These are phyloP conservation scores for Phtheirospermum japonicum DNA, from an alignment of 257 asterid species.

Conservation along the genomic window DNA sequence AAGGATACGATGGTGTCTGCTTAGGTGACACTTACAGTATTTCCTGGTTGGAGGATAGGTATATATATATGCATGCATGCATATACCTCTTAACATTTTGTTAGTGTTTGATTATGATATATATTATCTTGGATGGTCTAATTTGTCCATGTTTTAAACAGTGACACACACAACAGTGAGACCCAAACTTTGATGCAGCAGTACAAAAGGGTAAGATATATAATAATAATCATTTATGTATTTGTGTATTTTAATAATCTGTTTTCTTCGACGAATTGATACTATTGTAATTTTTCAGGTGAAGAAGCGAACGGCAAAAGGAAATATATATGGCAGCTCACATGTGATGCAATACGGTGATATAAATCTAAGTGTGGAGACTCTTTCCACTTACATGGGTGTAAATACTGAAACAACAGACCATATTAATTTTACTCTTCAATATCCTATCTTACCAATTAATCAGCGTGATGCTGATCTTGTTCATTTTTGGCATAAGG, in stretches of 20 bases:
- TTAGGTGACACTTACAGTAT: slow-evolving; percentile 90
- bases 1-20: no score
- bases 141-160: no score
- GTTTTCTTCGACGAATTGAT: no score
- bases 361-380: slow-evolving; percentile 49
- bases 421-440: slow-evolving; percentile 62
- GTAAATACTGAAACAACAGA: slow-evolving; percentile 88
- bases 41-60: slow-evolving; percentile 99
- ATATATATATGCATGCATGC: no score
- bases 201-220: slow-evolving; percentile 72
- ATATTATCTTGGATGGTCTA: no score
- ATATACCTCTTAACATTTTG: no score
- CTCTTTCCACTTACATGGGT: slow-evolving; percentile 70
- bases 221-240: no score
- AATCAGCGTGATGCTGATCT: slow-evolving; percentile 98
- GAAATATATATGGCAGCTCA: slow-evolving; percentile 61
- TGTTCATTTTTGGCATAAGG: slow-evolving; percentile 96
- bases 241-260: neutral
- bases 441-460: slow-evolving; percentile 49
- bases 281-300: no score
- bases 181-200: slow-evolving; percentile 81
- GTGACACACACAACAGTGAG: slow-evolving; percentile 74
- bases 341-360: slow-evolving; percentile 98
- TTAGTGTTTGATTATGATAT: no score
- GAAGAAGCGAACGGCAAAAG: no score